These are phyloP conservation scores for Alternaria atra DNA, from an alignment of 2,329 filamentous ascomycete genomes.

Conservation along the genomic window DNA sequence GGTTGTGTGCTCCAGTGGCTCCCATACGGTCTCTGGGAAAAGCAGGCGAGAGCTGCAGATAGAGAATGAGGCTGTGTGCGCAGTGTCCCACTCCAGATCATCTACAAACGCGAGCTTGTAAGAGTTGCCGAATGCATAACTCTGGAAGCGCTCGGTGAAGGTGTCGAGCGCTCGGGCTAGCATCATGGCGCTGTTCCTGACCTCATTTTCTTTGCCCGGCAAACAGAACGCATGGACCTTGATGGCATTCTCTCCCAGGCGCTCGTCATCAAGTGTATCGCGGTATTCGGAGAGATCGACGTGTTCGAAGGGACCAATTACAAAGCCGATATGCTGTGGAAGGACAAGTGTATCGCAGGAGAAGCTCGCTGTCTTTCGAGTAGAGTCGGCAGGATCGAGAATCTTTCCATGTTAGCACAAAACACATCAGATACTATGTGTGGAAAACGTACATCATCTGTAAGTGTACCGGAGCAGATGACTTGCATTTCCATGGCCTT, in stretches of 20 bases:
- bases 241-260: slow-evolving; percentile 85
- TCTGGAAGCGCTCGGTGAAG: slow-evolving; percentile 86
- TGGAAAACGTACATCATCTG: slow-evolving; percentile 70
- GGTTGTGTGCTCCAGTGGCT: slow-evolving; percentile 83
- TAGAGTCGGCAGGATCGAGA: slow-evolving; percentile 76
- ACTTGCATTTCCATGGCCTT: slow-evolving; percentile 88
- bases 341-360: slow-evolving; percentile 73
- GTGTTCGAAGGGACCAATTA: slow-evolving; percentile 92
- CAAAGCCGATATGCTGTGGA: slow-evolving; percentile 90
- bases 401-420: slow-evolving; percentile 53
- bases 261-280: slow-evolving; percentile 89
- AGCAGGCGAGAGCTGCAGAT: slow-evolving; percentile 88
- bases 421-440: neutral
- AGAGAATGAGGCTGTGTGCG: slow-evolving; percentile 82
- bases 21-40: slow-evolving; percentile 84
- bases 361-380: slow-evolving; percentile 89
- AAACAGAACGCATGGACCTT: slow-evolving; percentile 92
- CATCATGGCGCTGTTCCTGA: slow-evolving; percentile 86
- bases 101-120: slow-evolving; percentile 97
- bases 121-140: slow-evolving; percentile 83
- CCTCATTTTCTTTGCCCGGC: slow-evolving; percentile 80
- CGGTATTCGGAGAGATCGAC: slow-evolving; percentile 89
- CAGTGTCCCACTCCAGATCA: slow-evolving; percentile 78
- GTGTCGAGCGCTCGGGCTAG: slow-evolving; percentile 87
- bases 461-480: slow-evolving; percentile 87